These are phyloP conservation scores for Chenopodium suecicum DNA, from an alignment of 148 eudicot species.

Conservation along the genomic window DNA sequence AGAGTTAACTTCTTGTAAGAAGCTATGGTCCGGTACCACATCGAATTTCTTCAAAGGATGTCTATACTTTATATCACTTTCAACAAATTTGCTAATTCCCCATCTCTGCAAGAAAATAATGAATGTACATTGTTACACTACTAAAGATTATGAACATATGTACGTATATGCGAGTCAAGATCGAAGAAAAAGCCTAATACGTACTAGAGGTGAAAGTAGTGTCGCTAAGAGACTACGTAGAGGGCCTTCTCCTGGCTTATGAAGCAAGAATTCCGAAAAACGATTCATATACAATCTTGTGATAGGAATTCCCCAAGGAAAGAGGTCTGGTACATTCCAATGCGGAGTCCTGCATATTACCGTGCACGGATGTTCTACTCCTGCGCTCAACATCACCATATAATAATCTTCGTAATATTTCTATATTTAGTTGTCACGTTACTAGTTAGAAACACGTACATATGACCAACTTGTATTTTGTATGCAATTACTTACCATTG, in stretches of 20 bases:
- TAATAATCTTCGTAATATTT: too few relatives aligned
- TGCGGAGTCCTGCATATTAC: constrained; percentile 51
- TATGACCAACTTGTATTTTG: too few relatives aligned
- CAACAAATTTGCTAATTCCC: constrained; percentile 53
- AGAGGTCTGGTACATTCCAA: constrained; percentile 58
- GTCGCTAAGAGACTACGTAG: constrained; percentile 45
- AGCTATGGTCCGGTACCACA: constrained; percentile 58
- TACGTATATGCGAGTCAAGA: neutral
- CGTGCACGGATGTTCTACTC: constrained; percentile 53
- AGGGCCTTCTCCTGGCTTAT: constrained; percentile 68
- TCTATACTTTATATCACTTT: constrained; percentile 41
- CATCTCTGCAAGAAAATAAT: constrained; percentile 40
- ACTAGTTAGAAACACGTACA: too few relatives aligned
- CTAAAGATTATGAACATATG: too few relatives aligned
- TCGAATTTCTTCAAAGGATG: constrained; percentile 41
- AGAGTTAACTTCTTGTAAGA: constrained; percentile 42
- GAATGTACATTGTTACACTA: neutral
- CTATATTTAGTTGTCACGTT: too few relatives aligned
- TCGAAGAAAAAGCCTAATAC: too few relatives aligned
- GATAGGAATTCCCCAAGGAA: constrained; percentile 48
- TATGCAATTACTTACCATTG: constrained; percentile 41
- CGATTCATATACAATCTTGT: constrained; percentile 51
- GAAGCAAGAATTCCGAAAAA: constrained; percentile 58
- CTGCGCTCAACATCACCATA: constrained; percentile 20
- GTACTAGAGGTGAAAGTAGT: constrained; percentile 66